Base-by-base conservation (phyloP, 768 basidiomycete genomes). In the Ramaria rubella region DNA sequence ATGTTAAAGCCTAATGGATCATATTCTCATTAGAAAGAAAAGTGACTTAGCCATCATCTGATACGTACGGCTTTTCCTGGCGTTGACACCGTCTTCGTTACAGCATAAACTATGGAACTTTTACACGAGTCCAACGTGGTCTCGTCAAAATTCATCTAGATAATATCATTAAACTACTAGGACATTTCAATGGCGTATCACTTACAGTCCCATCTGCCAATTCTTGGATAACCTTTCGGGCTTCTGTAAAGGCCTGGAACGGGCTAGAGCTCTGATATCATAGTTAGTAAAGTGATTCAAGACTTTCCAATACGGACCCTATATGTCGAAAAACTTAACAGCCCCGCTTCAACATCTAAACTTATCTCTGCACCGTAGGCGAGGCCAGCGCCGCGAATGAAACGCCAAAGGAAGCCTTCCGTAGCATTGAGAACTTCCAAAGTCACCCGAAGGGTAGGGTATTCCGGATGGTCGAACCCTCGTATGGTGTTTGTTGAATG, bases 381-480 rank as follows among this genome's bases (percentile, higher is more conserved):
- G 31, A 99, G 73, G 21, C 96, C 96, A 55, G 91, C 86, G 6
- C 96, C 96, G 40, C 96, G 86, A 59, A 99, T 92, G 59, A 86
- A 88, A 24, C 86, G 82, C 95, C 95, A 98, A 56, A 97, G 81
- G 68, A 86, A 96, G 61, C 91, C 89, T 73, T 98, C 96, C 9
- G 91, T 84, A 12, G 92, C 94, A 62, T 96, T 96, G 50, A 99
- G 74, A 15, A 93, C 82, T 62, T 94, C 89, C 2, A 84, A 71
- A 4, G 94, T 85, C n/a, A 98, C 80, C 21, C 85, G 80, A 26
- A 95, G 71, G n/a, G 86, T 86, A 2, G 95, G 86, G 63, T 85
- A 85, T 59, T 94, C 91, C 5, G 85, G 82, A 65, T 95, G 86
- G 54, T 82, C 71, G 67, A 87, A 94, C 24, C 91, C 89, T 65